Evolutionary conservation across 768 basidiomycete species (phyloP).

Genomic region (Russula brevipes): DNA sequence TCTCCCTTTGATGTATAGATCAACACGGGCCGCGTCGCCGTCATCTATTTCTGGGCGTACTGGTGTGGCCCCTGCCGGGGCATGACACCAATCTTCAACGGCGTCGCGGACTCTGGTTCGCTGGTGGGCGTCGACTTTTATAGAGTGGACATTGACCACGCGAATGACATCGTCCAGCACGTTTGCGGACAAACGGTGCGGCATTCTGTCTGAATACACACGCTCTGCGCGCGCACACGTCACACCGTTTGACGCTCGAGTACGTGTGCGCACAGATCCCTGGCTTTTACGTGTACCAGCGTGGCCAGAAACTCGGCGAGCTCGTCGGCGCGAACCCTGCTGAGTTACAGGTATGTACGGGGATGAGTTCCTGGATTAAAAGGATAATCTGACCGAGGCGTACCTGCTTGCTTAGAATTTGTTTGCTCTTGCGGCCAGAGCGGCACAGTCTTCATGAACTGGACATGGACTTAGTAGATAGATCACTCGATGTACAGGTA

Average conservation of each 20-base stretch:
- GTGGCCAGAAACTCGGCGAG: slow-evolving; percentile 12
- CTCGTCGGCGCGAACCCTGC: slow-evolving; percentile 8
- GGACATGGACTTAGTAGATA: not conserved
- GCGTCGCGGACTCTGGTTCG: slow-evolving; percentile 16
- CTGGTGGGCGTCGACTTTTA: slow-evolving; percentile 17
- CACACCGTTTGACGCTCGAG: not conserved
- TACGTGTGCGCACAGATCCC: slow-evolving; percentile 10
- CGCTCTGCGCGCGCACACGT: not conserved
- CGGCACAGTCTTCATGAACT: slow-evolving; percentile 1
- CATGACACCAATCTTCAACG: slow-evolving; percentile 18
- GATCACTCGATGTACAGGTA: not conserved
- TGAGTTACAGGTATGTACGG: slow-evolving; percentile 9
- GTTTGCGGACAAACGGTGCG: slow-evolving; percentile 16
- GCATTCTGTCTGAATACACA: not conserved
- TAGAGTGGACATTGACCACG: slow-evolving; percentile 20
- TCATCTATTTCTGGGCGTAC: slow-evolving; percentile 22
- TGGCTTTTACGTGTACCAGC: slow-evolving; percentile 20
- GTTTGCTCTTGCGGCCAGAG: not conserved
- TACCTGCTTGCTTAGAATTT: not conserved
- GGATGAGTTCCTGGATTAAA: not conserved
- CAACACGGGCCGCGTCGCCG: slow-evolving; percentile 2
- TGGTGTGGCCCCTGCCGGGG: slow-evolving; percentile 22
- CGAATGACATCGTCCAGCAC: slow-evolving; percentile 9
- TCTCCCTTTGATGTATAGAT: not conserved
- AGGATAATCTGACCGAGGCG: not conserved